Percentiles rank a stretch among this genome's conserved stretches.
Evolutionary conservation across 306 rosid species (phyloP).

Genomic region (Sindora glabra): DNA sequence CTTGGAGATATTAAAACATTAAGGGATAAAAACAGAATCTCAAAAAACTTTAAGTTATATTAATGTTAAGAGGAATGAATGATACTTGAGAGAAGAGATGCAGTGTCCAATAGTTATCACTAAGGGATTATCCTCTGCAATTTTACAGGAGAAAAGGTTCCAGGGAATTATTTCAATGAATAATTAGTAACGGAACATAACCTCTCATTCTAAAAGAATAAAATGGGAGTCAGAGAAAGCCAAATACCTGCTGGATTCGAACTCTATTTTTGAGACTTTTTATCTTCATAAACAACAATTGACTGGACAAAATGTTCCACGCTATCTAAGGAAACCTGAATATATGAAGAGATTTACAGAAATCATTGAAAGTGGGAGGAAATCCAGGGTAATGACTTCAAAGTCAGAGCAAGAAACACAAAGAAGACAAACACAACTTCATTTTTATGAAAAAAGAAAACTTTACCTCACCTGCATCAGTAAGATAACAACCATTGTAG

Average conservation of each 20-base stretch:
- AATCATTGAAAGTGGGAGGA: constrained; percentile 1
- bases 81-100: too few species aligned
- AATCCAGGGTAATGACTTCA: constrained; percentile 1
- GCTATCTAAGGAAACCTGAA: constrained; percentile 72
- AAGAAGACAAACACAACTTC: not conserved
- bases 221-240: not conserved
- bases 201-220: not conserved
- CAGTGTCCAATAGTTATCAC: too few species aligned
- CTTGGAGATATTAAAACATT: too few species aligned
- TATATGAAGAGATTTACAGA: constrained; percentile 10
- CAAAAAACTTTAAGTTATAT: too few species aligned
- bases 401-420: too few species aligned
- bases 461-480: constrained; percentile 94
- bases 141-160: too few species aligned
- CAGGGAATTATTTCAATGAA: too few species aligned
- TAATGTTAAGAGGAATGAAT: too few species aligned
- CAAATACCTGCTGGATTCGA: constrained; percentile 84
- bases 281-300: constrained; percentile 71
- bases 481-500: constrained; percentile 92
- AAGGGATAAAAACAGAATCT: too few species aligned
- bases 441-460: constrained; percentile 16
- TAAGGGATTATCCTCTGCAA: too few species aligned
- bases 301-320: constrained; percentile 82
- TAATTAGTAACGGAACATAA: too few species aligned
- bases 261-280: constrained; percentile 86